Base-by-base conservation (phyloP, 306 rosid genomes). In the Benincasa hispida region DNA sequence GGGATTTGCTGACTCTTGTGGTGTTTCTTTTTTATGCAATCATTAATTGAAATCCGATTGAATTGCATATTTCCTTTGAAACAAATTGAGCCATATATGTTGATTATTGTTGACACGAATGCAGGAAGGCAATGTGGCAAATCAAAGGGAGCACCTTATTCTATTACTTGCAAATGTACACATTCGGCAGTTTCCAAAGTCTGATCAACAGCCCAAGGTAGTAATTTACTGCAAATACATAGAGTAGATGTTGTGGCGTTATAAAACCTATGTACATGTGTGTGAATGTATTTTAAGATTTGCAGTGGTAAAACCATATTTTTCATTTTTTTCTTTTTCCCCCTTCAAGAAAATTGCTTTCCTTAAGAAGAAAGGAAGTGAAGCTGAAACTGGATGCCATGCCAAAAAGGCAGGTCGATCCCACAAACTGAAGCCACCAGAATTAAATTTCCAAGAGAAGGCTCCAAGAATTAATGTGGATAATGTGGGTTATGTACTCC, bases 151-250 rank as follows among this genome's bases (percentile, higher is more conserved):
- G 84, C 98, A 94, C 84, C 92, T 94, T 77, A 90, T 94, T 77
- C 82, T 94, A 72, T 78, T 94, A 80, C 96, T 94, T 79, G 98
- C 98, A 80, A 94, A 94, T 80, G 98, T 94, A 81, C 98, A 94
- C 84, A 91, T 90, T 79, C 83, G 98, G 72, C 98, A 91, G 77
- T 87, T 94, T 81, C 98, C 96, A 8, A 91, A 90, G 85, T 93
- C 97, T 75, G 98, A 91, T 85, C 98, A 94, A 79, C 98, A 94
- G 77, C 98, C 98, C 61, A 94, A 94, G 98, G 98, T 94, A 57
- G 91, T 59, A 61, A 76, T 80, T 51, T 61, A 5, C 45, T 9
- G 41, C 34, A 51, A 27, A 51, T 28, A 73, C 28, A 37, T 27
- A 7, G 39, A 56, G 66, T 37, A 7, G 8, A 18, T 18, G 65